A percentile compares a stretch with the other conserved stretches of the same genome.
Conservation (phyloP, 202 grass and related monocot species). For the Digitaria exilis region DNA sequence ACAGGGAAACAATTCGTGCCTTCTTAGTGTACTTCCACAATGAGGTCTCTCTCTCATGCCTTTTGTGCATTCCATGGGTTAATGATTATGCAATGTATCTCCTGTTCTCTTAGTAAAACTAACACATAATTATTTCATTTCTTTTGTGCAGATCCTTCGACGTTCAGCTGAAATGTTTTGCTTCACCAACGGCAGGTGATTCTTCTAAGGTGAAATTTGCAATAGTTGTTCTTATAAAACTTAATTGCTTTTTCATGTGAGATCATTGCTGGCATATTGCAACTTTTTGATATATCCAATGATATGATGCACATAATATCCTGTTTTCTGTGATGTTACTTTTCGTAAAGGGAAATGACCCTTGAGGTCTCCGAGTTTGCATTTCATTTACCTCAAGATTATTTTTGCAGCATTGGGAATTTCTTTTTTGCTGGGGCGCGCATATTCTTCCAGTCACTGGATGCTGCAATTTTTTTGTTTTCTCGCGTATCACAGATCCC, state of each 20-base stretch:
- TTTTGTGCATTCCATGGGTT: conserved; percentile 9
- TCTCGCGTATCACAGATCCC: conserved; percentile 92
- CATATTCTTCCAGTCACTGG: conserved; percentile 98
- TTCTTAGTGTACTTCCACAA: conserved; percentile 94
- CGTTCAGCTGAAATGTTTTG: conserved; percentile 80
- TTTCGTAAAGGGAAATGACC: background rate
- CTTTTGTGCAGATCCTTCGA: conserved; percentile 71
- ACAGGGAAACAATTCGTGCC: conserved; percentile 90
- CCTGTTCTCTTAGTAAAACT: conserved; percentile 23
- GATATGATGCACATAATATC: conserved; percentile 4
- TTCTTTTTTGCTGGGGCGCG: conserved; percentile 98
- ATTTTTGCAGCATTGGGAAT: conserved; percentile 86
- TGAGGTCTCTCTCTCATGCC: conserved; percentile 55
- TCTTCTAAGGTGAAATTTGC: conserved; percentile 71
- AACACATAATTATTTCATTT: conserved; percentile 24
- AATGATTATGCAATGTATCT: conserved; percentile 17
- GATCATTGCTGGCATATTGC: conserved; percentile 3
- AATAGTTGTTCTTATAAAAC: conserved; percentile 21
- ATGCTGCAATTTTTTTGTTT: conserved; percentile 97
- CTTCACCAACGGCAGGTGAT: conserved; percentile 99
- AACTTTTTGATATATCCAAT: conserved; percentile 16
- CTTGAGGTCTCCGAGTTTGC: conserved; percentile 20
- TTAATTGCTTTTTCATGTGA: conserved; percentile 19
- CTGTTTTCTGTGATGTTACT: conserved; percentile 12
- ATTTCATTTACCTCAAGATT: conserved; percentile 31